Percentiles rank a stretch among this genome's conserved stretches.
Evolutionary conservation across 192 early-diverging fungal genomes (phyloP).

Genomic region (Backusella westeae): DNA sequence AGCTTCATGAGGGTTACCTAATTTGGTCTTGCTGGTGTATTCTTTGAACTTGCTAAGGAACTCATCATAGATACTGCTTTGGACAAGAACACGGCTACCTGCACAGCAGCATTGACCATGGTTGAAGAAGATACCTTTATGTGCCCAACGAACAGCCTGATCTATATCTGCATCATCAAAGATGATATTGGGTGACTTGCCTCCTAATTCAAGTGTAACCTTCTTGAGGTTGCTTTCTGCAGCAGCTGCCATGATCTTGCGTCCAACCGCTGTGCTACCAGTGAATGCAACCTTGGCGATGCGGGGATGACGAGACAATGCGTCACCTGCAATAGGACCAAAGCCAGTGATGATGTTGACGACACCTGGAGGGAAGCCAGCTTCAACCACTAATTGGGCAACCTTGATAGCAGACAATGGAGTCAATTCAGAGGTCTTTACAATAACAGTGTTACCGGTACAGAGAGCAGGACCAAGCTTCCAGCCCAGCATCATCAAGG

Average conservation of each 20-base stretch:
- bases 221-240: conserved; percentile 69
- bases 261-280: conserved; percentile 69
- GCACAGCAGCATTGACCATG: conserved; percentile 85
- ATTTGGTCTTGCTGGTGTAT: conserved; percentile 43
- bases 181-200: conserved; percentile 80
- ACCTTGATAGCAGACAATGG: conserved; percentile 59
- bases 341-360: conserved; percentile 84
- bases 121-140: conserved; percentile 69
- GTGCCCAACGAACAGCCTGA: conserved; percentile 60
- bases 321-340: conserved; percentile 57
- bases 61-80: conserved; percentile 62
- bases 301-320: conserved; percentile 64
- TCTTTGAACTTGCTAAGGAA: conserved; percentile 65
- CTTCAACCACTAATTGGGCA: conserved; percentile 56
- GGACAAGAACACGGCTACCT: conserved; percentile 77
- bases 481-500: conserved; percentile 61
- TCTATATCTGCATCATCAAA: conserved; percentile 77
- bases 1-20: conserved; percentile 68
- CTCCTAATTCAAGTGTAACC: conserved; percentile 81
- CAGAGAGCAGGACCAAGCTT: conserved; percentile 76
- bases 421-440: conserved; percentile 70
- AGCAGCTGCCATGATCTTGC: conserved; percentile 53
- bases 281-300: conserved; percentile 78
- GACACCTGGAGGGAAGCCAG: conserved; percentile 72
- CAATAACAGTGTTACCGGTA: conserved; percentile 63